Base-by-base conservation (phyloP, 805 yeast species). In the Candida dajiaensis region DNA sequence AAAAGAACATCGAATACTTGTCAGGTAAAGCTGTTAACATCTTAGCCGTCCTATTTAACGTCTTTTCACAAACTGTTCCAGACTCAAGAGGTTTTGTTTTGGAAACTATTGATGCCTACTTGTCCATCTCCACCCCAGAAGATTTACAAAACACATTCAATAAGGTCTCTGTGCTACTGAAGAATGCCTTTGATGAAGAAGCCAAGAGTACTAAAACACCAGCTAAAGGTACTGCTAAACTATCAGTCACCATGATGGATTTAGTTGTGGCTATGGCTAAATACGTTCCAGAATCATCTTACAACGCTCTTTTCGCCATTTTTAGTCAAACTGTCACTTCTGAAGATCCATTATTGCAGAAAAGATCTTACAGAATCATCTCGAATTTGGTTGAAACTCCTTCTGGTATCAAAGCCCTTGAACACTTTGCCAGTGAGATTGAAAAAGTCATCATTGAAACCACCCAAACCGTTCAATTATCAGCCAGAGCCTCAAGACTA, bases 211-310 rank as follows among this genome's bases (percentile, higher is more conserved):
- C 66, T 31, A 52, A 57, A 16, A 57, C 63, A 40, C 49, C 65
- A 50, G 51, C 66, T 53, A 64, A 72, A 53, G 63, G 57, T 25
- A 65, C 58, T 35, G 66, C 84, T 21, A 74, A 78, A 43, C 67
- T 83, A 52, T 78, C 89, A 52, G 80, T 86, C 37, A 89, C 97
- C 16, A 82, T 95, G 87, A 77, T 92, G 84, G 99, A 94, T 63
- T 73, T 94, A 47, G 76, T 89, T 44, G 95, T 89, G 42, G 80
- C 86, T 25, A 85, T 95, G 87, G 78, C 92, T 23, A 85, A 86
- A 57, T 87, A 85, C 58, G 80, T 94, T 29, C 95, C 96, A 8
- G 67, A 66, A 26, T 62, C 81, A 3, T 77, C 85, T 5, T 85
- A 87, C 65, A 74, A 76, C 57, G 88, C 95, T 0, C 72, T 90